Evolutionary conservation across 495 filamentous ascomycete genomes (phyloP).

Genomic region (Penicillium roqueforti): DNA sequence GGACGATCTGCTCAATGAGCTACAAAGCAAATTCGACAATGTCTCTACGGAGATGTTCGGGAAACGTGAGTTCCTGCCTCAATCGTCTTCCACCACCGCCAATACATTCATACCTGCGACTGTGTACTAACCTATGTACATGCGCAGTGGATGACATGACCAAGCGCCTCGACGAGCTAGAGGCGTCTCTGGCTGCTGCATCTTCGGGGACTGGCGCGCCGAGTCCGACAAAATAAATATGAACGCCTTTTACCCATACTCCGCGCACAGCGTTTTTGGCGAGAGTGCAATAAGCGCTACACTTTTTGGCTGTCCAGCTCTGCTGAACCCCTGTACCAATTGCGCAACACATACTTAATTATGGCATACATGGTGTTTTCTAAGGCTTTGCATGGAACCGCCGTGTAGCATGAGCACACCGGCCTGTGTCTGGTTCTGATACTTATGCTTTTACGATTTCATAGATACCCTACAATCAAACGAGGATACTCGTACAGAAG

Average conservation of each 20-base stretch:
- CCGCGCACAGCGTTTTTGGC: constrained; percentile 7
- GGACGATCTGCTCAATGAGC: constrained; percentile 77
- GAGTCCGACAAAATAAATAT: constrained; percentile 21
- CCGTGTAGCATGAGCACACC: no score
- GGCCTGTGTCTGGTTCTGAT: not conserved
- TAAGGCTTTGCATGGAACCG: not conserved
- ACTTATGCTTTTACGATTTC: constrained; percentile 12
- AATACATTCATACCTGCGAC: not conserved
- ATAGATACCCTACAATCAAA: constrained; percentile 25
- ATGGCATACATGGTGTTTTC: not conserved
- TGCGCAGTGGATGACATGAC: constrained; percentile 91
- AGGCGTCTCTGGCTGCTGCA: constrained; percentile 51
- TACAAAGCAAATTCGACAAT: constrained; percentile 77
- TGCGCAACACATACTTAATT: not conserved
- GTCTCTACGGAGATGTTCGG: constrained; percentile 80
- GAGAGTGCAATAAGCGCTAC: not conserved
- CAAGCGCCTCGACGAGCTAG: constrained; percentile 78
- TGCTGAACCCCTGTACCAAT: not conserved
- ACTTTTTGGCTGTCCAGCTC: not conserved
- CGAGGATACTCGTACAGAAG: constrained; percentile 1
- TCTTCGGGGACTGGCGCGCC: constrained; percentile 12
- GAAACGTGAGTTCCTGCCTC: constrained; percentile 60
- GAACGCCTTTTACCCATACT: not conserved
- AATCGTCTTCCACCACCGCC: not conserved
- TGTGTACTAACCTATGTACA: constrained; percentile 5